Evolutionary conservation across 768 basidiomycete species (phyloP).

Genomic region (Cyathus striatus): DNA sequence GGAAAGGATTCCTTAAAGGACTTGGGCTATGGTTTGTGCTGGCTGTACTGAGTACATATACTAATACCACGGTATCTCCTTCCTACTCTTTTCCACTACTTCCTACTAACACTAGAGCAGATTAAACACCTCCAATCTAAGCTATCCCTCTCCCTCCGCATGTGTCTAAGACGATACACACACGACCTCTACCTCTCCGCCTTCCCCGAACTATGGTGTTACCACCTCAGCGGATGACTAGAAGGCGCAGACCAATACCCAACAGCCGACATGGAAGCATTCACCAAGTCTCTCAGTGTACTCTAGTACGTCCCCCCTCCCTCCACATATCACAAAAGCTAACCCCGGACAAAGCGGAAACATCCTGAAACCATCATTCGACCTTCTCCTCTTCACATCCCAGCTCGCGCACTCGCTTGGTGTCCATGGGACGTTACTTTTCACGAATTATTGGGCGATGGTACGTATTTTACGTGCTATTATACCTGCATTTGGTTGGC

Average conservation of each 20-base stretch:
- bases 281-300: slow-evolving; percentile 79
- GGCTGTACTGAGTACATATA: slow-evolving; percentile 62
- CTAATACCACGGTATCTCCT: slow-evolving; percentile 82
- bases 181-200: slow-evolving; percentile 89
- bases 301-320: slow-evolving; percentile 63
- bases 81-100: background rate
- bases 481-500: slow-evolving; percentile 87
- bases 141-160: slow-evolving; percentile 76
- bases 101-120: slow-evolving; percentile 28
- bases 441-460: slow-evolving; percentile 83
- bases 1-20: background rate
- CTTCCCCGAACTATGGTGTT: slow-evolving; percentile 66
- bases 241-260: slow-evolving; percentile 89
- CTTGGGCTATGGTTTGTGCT: background rate
- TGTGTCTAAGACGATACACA: slow-evolving; percentile 83
- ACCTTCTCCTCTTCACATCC: slow-evolving; percentile 86
- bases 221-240: slow-evolving; percentile 48
- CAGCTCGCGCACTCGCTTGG: slow-evolving; percentile 90
- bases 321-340: background rate
- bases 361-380: slow-evolving; percentile 86
- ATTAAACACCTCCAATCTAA: slow-evolving; percentile 87
- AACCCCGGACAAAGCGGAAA: slow-evolving; percentile 62
- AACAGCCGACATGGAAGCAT: slow-evolving; percentile 87
- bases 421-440: slow-evolving; percentile 76
- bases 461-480: slow-evolving; percentile 76